Percentiles rank a stretch among this genome's conserved stretches.
phyloP scores from a whole-genome alignment of 2,329 filamentous ascomycete genomes.

The Arthrinium puccinioides region DNA sequence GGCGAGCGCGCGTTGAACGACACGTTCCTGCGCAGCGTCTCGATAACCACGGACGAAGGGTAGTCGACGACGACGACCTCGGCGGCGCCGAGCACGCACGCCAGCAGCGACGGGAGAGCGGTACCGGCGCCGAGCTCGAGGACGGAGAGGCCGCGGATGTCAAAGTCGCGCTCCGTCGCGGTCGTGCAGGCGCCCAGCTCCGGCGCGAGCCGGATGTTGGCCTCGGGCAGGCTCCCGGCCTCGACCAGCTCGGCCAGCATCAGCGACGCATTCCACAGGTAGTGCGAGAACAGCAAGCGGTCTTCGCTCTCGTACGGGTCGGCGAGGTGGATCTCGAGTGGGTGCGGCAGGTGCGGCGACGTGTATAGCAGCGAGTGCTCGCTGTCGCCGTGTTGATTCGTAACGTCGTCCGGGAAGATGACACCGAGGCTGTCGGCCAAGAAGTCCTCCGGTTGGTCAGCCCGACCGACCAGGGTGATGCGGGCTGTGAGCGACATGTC shows the following conservation, averaged over 20 bases:
- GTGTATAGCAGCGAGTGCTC: slow-evolving; percentile 52
- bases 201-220: slow-evolving; percentile 8
- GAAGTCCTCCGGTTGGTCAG: slow-evolving; percentile 48
- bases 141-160: slow-evolving; percentile 42
- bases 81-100: slow-evolving; percentile 36
- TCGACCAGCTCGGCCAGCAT: slow-evolving; percentile 50
- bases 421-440: slow-evolving; percentile 51
- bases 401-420: slow-evolving; percentile 62
- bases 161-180: slow-evolving; percentile 24
- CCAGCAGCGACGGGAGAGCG: slow-evolving; percentile 44
- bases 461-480: slow-evolving; percentile 30
- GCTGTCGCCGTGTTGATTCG: slow-evolving; percentile 58
- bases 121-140: slow-evolving; percentile 64
- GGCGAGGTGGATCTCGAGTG: slow-evolving; percentile 36
- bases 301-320: slow-evolving; percentile 45
- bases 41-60: slow-evolving; percentile 52
- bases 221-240: slow-evolving; percentile 35
- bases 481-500: slow-evolving; percentile 43
- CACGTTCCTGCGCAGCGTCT: slow-evolving; percentile 52
- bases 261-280: slow-evolving; percentile 62
- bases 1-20: slow-evolving; percentile 36
- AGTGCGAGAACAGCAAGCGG: slow-evolving; percentile 60
- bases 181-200: slow-evolving; percentile 1
- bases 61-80: slow-evolving; percentile 61
- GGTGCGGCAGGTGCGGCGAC: slow-evolving; percentile 40